Evolutionary conservation across 2,329 filamentous ascomycete species (phyloP).

Genomic region (Pezizomycotina sp.): DNA sequence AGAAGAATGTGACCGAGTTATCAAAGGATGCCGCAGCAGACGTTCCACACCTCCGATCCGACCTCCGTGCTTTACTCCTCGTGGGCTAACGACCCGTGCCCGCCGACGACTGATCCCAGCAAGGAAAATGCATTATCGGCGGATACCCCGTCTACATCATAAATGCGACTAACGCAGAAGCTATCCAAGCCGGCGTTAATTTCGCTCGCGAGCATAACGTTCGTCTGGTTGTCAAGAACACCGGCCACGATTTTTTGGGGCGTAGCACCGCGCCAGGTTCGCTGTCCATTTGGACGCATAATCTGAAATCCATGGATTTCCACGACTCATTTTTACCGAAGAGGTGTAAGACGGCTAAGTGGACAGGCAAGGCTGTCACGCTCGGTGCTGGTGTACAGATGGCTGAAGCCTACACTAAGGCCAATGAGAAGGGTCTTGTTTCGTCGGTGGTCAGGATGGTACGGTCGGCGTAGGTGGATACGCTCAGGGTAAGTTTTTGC

Average conservation of each 20-base stretch:
- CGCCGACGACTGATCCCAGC: conserved; percentile 14
- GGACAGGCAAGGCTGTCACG: conserved; percentile 37
- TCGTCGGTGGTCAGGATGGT: conserved; percentile 42
- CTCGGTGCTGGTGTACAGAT: conserved; percentile 40
- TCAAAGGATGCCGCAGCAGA: not conserved
- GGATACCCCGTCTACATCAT: conserved; percentile 33
- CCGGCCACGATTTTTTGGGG: conserved; percentile 37
- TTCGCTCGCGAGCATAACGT: conserved; percentile 35
- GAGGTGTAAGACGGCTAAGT: conserved; percentile 20
- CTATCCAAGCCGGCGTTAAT: conserved; percentile 35
- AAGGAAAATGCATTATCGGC: conserved; percentile 29
- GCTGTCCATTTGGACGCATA: conserved; percentile 31
- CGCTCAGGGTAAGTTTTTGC: not conserved
- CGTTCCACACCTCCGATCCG: not conserved
- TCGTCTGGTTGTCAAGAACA: conserved; percentile 39
- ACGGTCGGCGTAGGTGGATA: conserved; percentile 23
- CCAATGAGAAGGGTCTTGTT: conserved; percentile 33
- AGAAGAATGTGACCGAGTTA: not conserved
- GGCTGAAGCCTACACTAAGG: conserved; percentile 38
- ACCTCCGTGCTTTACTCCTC: not conserved
- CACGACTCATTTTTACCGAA: conserved; percentile 21
- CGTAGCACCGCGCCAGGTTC: conserved; percentile 26
- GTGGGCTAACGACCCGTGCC: conserved; percentile 2
- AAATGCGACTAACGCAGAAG: conserved; percentile 31
- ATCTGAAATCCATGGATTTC: conserved; percentile 31